A percentile compares a stretch with the other conserved stretches of the same genome.
Conservation (phyloP, 768 basidiomycete species). For the Xanthoconium purpureum region DNA sequence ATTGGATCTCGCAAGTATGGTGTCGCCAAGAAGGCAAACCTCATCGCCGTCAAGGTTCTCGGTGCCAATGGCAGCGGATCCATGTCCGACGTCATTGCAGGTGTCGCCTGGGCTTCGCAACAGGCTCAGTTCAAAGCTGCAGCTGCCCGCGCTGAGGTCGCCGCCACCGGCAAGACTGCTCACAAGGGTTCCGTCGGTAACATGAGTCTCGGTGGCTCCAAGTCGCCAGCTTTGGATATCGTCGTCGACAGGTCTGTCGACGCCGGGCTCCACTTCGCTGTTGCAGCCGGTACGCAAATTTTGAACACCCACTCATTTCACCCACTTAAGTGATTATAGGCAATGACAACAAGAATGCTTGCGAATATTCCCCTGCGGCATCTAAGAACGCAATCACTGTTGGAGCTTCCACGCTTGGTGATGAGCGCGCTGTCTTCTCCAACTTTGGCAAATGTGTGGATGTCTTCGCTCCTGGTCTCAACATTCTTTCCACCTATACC, state of each 20-base stretch:
- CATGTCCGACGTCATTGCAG: conserved; percentile 91
- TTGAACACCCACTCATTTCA: neutral
- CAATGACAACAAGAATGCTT: conserved; percentile 86
- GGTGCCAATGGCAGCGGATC: conserved; percentile 92
- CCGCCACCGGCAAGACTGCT: conserved; percentile 68
- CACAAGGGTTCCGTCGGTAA: conserved; percentile 96
- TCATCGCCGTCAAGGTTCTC: conserved; percentile 90
- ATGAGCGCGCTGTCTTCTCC: conserved; percentile 88
- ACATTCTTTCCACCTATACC: conserved; percentile 88
- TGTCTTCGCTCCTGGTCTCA: conserved; percentile 87
- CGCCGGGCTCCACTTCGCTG: conserved; percentile 89
- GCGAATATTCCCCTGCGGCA: conserved; percentile 88
- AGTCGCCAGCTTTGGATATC: conserved; percentile 78
- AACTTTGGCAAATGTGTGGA: conserved; percentile 91
- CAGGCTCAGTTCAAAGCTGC: conserved; percentile 50
- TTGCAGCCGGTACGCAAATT: conserved; percentile 78
- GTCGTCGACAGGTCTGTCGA: conserved; percentile 85
- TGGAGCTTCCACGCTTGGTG: conserved; percentile 80
- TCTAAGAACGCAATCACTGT: conserved; percentile 91
- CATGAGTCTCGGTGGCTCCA: conserved; percentile 97
- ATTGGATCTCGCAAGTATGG: conserved; percentile 93
- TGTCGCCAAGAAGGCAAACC: conserved; percentile 90
- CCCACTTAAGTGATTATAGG: conserved; percentile 36
- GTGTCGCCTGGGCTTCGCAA: conserved; percentile 76
- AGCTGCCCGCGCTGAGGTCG: conserved; percentile 63